phyloP scores from a whole-genome alignment of 2,329 filamentous ascomycete species.

The Ophiostoma angusticollis region DNA sequence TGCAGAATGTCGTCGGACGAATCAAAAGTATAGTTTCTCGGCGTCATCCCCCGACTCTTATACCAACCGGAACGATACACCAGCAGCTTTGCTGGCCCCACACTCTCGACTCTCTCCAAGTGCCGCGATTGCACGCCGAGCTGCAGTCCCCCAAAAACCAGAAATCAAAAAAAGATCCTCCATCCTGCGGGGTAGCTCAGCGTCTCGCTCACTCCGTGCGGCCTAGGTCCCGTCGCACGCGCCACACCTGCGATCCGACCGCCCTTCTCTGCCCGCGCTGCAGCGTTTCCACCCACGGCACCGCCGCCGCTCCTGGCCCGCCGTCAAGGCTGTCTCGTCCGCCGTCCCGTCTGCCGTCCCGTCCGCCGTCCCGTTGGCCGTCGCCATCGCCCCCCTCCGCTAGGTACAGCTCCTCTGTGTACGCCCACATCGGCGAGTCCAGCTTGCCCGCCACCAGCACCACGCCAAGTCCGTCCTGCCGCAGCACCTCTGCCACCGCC shows the following conservation, averaged over 20 bases:
- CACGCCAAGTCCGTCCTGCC: slow-evolving; percentile 31
- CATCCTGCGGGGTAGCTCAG: too few species aligned
- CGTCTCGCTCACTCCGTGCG: slow-evolving; percentile 5
- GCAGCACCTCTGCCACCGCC: slow-evolving; percentile 4
- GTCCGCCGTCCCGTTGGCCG: slow-evolving; percentile 14
- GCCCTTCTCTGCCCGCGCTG: slow-evolving; percentile 42
- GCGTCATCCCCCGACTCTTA: too few species aligned
- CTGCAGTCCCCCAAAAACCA: too few species aligned
- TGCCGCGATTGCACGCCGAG: too few species aligned
- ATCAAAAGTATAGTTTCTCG: too few species aligned
- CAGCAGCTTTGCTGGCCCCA: too few species aligned
- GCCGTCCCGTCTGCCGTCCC: slow-evolving; percentile 20
- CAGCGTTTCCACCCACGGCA: slow-evolving; percentile 48
- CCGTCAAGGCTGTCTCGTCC: slow-evolving; percentile 23
- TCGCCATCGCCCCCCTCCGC: background rate
- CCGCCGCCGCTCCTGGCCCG: slow-evolving; percentile 23
- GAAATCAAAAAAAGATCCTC: too few species aligned
- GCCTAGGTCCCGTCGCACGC: slow-evolving; percentile 50
- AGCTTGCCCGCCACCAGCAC: slow-evolving; percentile 57
- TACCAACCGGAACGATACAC: too few species aligned
- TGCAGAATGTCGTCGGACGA: too few species aligned
- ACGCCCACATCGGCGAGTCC: slow-evolving; percentile 57
- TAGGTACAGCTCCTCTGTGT: slow-evolving; percentile 47
- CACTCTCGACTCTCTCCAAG: too few species aligned
- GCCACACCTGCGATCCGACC: slow-evolving; percentile 48